phyloP scores from a whole-genome alignment of 2,329 filamentous ascomycete species.

The Scedosporium boydii region DNA sequence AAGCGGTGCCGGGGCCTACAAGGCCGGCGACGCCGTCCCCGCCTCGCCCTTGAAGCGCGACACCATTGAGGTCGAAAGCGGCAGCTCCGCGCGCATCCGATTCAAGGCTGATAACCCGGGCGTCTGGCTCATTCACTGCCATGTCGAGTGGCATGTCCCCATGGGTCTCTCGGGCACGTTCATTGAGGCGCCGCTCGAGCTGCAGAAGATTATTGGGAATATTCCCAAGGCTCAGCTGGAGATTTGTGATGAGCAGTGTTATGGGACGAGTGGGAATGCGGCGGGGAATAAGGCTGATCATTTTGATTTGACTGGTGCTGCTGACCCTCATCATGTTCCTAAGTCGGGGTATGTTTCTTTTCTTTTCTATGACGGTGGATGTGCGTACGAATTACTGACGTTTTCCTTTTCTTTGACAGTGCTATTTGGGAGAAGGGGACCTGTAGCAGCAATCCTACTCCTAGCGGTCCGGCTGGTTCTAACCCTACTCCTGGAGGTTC shows the following conservation, averaged over 20 bases:
- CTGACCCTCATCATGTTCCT: not conserved
- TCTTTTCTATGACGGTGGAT: not conserved
- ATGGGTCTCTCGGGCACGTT: slow-evolving; percentile 34
- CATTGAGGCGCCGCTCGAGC: slow-evolving; percentile 22
- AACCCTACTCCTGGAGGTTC: too few species aligned
- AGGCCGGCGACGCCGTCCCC: slow-evolving; percentile 24
- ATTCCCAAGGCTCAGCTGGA: slow-evolving; percentile 31
- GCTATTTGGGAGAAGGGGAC: not conserved
- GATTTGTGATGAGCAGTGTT: slow-evolving; percentile 22
- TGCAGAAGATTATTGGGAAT: slow-evolving; percentile 40
- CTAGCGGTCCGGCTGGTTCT: not conserved
- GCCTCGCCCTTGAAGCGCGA: slow-evolving; percentile 37
- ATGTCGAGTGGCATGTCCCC: slow-evolving; percentile 47
- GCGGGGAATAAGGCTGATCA: slow-evolving; percentile 45
- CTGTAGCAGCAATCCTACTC: not conserved
- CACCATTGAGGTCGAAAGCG: slow-evolving; percentile 35
- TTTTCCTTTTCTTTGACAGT: not conserved
- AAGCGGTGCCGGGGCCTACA: slow-evolving; percentile 16
- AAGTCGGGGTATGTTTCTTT: not conserved
- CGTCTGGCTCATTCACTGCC: slow-evolving; percentile 37
- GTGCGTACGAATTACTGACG: not conserved
- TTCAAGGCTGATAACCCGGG: slow-evolving; percentile 35
- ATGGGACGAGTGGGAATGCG: slow-evolving; percentile 43
- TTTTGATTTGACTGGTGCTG: slow-evolving; percentile 34
- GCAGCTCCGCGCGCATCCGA: slow-evolving; percentile 38